Percentiles rank a stretch among this genome's conserved stretches.
Evolutionary conservation across 2,329 filamentous ascomycete species (phyloP).

Genomic region (Didymella pinodella): DNA sequence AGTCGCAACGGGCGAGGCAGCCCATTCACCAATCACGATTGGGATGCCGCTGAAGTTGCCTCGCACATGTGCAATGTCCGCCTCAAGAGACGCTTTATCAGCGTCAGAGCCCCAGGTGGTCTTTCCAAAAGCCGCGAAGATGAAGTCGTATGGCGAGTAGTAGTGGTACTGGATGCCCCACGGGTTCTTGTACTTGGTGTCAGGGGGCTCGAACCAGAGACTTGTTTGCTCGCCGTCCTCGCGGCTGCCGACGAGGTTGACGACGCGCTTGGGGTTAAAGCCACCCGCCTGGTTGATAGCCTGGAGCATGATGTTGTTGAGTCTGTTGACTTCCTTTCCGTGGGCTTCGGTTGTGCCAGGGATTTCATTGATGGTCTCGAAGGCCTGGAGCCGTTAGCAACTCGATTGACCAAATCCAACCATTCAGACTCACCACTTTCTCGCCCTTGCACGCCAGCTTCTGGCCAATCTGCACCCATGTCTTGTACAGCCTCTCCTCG

Average conservation of each 20-base stretch:
- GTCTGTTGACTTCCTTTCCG: conserved; percentile 60
- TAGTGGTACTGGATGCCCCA: conserved; percentile 70
- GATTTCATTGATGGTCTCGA: conserved; percentile 69
- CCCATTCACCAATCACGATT: conserved; percentile 66
- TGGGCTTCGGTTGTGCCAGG: conserved; percentile 61
- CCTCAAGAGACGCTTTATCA: conserved; percentile 60
- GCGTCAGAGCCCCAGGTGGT: conserved; percentile 66
- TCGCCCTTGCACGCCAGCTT: conserved; percentile 64
- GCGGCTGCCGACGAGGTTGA: conserved; percentile 62
- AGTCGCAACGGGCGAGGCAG: conserved; percentile 58
- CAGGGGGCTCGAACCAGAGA: conserved; percentile 62
- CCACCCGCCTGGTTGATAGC: conserved; percentile 64
- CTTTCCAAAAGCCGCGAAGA: conserved; percentile 62
- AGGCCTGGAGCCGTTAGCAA: conserved; percentile 45
- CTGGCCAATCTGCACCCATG: conserved; percentile 66
- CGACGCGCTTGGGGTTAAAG: conserved; percentile 63
- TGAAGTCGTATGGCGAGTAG: conserved; percentile 61
- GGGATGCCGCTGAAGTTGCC: conserved; percentile 65
- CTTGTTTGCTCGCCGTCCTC: conserved; percentile 63
- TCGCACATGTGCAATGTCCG: conserved; percentile 61
- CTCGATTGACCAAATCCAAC: too few species aligned
- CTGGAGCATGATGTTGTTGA: conserved; percentile 65
- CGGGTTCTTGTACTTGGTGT: conserved; percentile 59
- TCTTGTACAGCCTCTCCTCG: conserved; percentile 63
- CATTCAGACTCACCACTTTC: conserved; percentile 44